These are phyloP conservation scores for Diaporthe batatas DNA, from an alignment of 2,329 filamentous ascomycete species.

Conservation along the genomic window DNA sequence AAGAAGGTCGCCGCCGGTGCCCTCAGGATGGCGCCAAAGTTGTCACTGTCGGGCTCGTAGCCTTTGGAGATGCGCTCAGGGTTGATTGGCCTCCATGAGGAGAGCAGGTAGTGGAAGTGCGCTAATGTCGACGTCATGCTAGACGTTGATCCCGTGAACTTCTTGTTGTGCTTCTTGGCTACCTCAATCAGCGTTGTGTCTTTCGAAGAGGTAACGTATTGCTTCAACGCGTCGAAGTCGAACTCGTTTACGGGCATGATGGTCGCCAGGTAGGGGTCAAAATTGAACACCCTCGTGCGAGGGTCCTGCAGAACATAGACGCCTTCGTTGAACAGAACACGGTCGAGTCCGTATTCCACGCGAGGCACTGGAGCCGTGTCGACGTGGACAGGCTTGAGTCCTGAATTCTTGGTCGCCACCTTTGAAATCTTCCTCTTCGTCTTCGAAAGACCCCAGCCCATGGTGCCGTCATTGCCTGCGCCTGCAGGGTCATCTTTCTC, in stretches of 20 bases:
- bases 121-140: constrained; percentile 91
- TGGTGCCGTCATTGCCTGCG: not conserved
- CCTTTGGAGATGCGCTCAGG: constrained; percentile 74
- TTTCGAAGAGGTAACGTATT: constrained; percentile 92
- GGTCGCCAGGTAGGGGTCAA: constrained; percentile 91
- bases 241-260: constrained; percentile 97
- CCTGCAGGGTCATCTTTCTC: not conserved
- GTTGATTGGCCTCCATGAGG: constrained; percentile 82
- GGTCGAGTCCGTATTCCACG: constrained; percentile 81
- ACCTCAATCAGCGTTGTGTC: constrained; percentile 79
- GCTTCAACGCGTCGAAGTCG: constrained; percentile 86
- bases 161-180: constrained; percentile 75
- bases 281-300: constrained; percentile 91
- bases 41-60: constrained; percentile 72
- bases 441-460: constrained; percentile 11
- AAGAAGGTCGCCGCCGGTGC: constrained; percentile 86
- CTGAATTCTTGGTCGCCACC: constrained; percentile 47
- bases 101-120: constrained; percentile 94
- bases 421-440: constrained; percentile 43
- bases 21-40: constrained; percentile 79
- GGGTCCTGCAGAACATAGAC: constrained; percentile 93
- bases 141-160: constrained; percentile 94
- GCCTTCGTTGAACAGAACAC: constrained; percentile 95
- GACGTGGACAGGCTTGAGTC: constrained; percentile 23
- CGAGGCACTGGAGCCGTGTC: constrained; percentile 62